Evolutionary conservation across 148 eudicot species (phyloP).

Genomic region (Limonium bicolor): DNA sequence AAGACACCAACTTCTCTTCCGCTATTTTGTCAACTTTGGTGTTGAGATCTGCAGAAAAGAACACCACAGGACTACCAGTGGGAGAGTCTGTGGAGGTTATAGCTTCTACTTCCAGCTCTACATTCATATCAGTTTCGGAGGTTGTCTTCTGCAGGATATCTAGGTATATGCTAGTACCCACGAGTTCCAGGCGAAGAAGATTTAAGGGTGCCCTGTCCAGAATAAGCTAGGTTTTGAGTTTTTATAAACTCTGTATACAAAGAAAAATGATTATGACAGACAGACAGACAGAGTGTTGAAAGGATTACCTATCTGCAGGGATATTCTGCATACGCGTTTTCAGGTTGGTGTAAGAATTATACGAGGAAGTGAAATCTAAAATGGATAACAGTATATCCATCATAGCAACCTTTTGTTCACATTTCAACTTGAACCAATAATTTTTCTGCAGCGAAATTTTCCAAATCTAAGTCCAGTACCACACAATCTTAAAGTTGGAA

Average conservation of each 20-base stretch:
- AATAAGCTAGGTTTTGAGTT: slow-evolving; percentile 1
- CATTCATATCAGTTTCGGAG: slow-evolving; percentile 17
- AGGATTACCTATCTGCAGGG: slow-evolving; percentile 61
- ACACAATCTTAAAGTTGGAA: too few species aligned
- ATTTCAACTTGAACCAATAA: slow-evolving; percentile 77
- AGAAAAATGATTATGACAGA: not conserved
- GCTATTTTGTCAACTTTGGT: slow-evolving; percentile 60
- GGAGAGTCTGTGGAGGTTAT: too few species aligned
- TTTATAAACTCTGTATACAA: slow-evolving; percentile 1
- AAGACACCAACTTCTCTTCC: slow-evolving; percentile 78
- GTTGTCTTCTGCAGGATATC: slow-evolving; percentile 86
- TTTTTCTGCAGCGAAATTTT: slow-evolving; percentile 68
- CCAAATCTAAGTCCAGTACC: too few species aligned
- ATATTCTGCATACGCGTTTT: slow-evolving; percentile 70
- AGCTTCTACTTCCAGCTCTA: too few species aligned
- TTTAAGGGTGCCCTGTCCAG: slow-evolving; percentile 73
- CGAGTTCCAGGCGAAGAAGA: slow-evolving; percentile 85
- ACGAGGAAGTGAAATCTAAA: slow-evolving; percentile 90
- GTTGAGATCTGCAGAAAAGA: too few species aligned
- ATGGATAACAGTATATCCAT: slow-evolving; percentile 87
- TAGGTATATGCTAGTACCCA: slow-evolving; percentile 77
- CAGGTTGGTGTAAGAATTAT: slow-evolving; percentile 80
- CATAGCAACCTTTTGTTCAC: slow-evolving; percentile 59
- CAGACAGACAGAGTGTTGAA: too few species aligned
- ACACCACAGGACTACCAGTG: too few species aligned